Evolutionary conservation across 768 basidiomycete species (phyloP), one percentile per base, ranked within the genome.

Genomic region (button mushroom (Agaricus bisporus)): DNA sequence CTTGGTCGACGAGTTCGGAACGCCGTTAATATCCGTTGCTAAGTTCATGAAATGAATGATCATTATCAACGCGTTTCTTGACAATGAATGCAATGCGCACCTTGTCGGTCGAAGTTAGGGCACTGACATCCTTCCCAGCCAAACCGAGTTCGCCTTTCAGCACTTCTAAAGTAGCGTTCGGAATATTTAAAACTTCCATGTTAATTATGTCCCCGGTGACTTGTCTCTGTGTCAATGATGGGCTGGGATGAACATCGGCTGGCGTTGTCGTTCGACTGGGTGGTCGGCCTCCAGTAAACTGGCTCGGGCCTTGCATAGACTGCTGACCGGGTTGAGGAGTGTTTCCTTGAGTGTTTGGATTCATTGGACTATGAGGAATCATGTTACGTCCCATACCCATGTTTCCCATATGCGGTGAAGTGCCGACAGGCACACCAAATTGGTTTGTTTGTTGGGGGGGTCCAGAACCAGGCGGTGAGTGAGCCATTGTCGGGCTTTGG

Each of bases 401-500:
- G 25, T 75, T 71, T 6, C 65, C 55, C 60, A 82, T 68, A 53
- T 81, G 81, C 2, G 80, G 79, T 3, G 79, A 77, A 0, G 75
- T 74, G 2, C 81, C 78, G 25, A 63, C 68, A 1, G 81, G 70
- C 51, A 76, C 78, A 46, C 70, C 72, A 74, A 82, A 78, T 4
- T 73, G 70, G 22, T 68, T 65, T 47, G 63, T 70, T 58, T 65
- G 61, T 6, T 59, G 64, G 9, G 38, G 59, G 58, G 64, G 42
- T 10, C 51, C 49, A 8, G 48, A 15, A 45, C 76, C 76, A 57
- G 82, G 82, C 0, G 81, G 78, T 3, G 83, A 83, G 48, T 79
- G 76, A 2, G 81, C 72, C 67, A 86, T 82, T 2, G 78, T 83
- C 4, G 85, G 85, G 18, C 83, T 85, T 39, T 77, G 81, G 64